A percentile compares a stretch with the other conserved stretches of the same genome.
These are phyloP conservation scores for Sphagnum tenellum DNA, from an alignment of 225 moss, liverwort and hornwort genomes.

Conservation along the genomic window DNA sequence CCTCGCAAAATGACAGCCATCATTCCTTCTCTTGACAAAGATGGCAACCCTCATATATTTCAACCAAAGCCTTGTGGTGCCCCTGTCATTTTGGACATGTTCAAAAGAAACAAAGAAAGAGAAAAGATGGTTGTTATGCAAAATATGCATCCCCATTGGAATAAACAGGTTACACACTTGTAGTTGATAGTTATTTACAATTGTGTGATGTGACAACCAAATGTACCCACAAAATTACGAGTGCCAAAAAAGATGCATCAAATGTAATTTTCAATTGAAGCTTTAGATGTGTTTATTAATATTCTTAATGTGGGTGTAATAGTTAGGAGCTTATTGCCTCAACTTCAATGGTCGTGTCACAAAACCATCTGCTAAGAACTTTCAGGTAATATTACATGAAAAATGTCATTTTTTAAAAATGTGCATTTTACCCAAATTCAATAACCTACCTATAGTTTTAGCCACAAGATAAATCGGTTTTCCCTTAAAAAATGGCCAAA, in stretches of 20 bases:
- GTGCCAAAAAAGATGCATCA: too few species aligned
- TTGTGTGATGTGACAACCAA: too few species aligned
- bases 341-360: constrained; percentile 84
- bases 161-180: constrained; percentile 34
- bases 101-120: constrained; percentile 44
- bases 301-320: neutral
- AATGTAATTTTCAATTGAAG: neutral
- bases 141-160: constrained; percentile 71
- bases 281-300: neutral
- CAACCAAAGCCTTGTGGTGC: constrained; percentile 35
- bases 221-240: too few species aligned
- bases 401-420: too few species aligned
- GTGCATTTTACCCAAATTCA: too few species aligned
- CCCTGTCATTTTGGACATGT: constrained; percentile 49
- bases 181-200: too few species aligned
- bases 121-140: constrained; percentile 78
- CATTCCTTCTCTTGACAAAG: constrained; percentile 47
- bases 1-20: constrained; percentile 77
- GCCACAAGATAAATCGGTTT: too few species aligned
- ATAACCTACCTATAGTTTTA: too few species aligned
- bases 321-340: constrained; percentile 70
- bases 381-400: constrained; percentile 30
- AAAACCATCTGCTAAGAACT: constrained; percentile 75
- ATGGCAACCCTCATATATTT: constrained; percentile 53
- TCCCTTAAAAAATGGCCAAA: too few species aligned